A percentile compares a stretch with the other conserved stretches of the same genome.
These are phyloP conservation scores for Clavariopsis aquatica DNA, from an alignment of 495 filamentous ascomycete genomes.

Conservation along the genomic window DNA sequence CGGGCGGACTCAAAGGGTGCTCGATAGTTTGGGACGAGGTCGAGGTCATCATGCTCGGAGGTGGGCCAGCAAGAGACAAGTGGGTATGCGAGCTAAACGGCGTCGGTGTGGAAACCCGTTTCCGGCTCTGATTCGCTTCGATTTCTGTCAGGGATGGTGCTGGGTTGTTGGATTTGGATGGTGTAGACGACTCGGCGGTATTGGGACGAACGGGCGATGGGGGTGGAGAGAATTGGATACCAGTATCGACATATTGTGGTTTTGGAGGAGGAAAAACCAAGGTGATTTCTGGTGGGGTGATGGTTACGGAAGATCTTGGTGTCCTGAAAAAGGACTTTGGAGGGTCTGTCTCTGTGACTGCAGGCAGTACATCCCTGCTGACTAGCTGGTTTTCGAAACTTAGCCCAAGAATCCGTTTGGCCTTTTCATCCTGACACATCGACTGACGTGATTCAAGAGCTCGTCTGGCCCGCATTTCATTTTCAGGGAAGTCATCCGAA, in stretches of 20 bases:
- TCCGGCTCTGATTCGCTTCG: conserved; percentile 71
- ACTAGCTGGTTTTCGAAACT: conserved; percentile 27
- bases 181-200: conserved; percentile 2
- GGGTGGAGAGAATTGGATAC: conserved; percentile 79
- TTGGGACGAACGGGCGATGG: conserved; percentile 60
- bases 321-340: conserved; percentile 12
- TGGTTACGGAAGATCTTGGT: conserved; percentile 9
- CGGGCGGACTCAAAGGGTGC: conserved; percentile 66
- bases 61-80: conserved; percentile 18
- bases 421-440: conserved; percentile 44
- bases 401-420: conserved; percentile 47
- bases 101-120: conserved; percentile 56
- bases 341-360: conserved; percentile 19
- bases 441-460: conserved; percentile 42
- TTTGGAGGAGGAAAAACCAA: conserved; percentile 30
- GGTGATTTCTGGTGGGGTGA: conserved; percentile 16
- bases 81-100: conserved; percentile 41
- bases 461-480: conserved; percentile 41
- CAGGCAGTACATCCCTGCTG: conserved; percentile 21
- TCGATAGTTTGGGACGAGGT: conserved; percentile 70
- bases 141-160: conserved; percentile 55
- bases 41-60: conserved; percentile 62
- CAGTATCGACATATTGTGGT: conserved; percentile 66
- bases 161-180: conserved; percentile 12
- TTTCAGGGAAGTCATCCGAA: conserved; percentile 44